These are phyloP conservation scores for Pluteus cervinus DNA, from an alignment of 768 basidiomycete species.

Conservation along the genomic window DNA sequence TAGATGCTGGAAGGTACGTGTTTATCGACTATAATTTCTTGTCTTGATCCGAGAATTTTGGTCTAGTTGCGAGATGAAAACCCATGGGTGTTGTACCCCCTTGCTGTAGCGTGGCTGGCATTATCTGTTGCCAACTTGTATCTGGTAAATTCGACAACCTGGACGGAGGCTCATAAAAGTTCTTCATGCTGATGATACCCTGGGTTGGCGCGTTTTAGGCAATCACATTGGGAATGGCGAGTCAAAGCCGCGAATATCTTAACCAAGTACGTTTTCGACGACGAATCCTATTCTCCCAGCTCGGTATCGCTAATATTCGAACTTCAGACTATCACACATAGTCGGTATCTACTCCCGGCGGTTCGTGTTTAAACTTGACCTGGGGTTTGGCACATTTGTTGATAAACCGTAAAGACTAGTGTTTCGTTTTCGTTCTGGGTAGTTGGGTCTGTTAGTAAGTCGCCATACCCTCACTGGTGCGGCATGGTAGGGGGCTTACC, in stretches of 20 bases:
- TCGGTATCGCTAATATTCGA: background rate
- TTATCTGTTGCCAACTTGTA: constrained; percentile 33
- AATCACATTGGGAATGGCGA: constrained; percentile 23
- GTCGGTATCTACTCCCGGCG: constrained; percentile 21
- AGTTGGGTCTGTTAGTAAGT: constrained; percentile 33
- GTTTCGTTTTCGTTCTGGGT: constrained; percentile 42
- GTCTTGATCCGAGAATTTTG: background rate
- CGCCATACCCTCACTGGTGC: background rate
- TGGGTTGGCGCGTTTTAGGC: constrained; percentile 14
- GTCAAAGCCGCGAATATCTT: constrained; percentile 14
- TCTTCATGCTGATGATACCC: background rate
- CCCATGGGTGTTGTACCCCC: constrained; percentile 27
- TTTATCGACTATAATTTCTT: background rate
- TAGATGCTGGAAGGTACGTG: constrained; percentile 44
- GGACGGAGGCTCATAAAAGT: constrained; percentile 3
- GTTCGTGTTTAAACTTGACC: constrained; percentile 12
- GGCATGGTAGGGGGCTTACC: too few relatives aligned
- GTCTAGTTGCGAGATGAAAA: constrained; percentile 34
- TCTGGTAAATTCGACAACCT: too few relatives aligned
- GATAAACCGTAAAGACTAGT: constrained; percentile 23
- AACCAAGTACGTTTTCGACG: constrained; percentile 24
- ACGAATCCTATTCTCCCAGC: background rate
- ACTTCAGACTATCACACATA: constrained; percentile 19
- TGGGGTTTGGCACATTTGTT: background rate
- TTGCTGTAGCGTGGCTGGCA: constrained; percentile 26